Evolutionary conservation across 768 basidiomycete species (phyloP), one percentile per base, ranked within the genome.

Genomic region (Pulveroboletus sp.): DNA sequence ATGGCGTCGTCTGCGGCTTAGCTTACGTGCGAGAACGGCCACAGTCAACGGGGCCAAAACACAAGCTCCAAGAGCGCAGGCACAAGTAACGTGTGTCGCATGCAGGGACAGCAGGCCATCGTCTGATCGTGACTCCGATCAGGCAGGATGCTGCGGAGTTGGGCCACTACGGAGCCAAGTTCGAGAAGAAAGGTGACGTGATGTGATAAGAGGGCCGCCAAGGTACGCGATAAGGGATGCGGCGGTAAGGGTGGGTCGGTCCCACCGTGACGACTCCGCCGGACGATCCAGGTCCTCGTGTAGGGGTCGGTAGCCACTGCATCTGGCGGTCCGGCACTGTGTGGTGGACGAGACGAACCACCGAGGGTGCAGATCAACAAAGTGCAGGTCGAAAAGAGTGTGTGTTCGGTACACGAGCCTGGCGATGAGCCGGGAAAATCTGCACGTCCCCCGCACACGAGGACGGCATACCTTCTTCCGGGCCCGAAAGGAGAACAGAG

Each of bases 21-120:
- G 36, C 7, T 52, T 21, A 4, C 6, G 33, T 37, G 52, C 32
- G 45, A 53, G 18, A 14, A 46, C 40, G 0, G 46, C 52, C 52
- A 46, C 58, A 43, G 46, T 31, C 26, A 33, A 47, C 10, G 51
- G 48, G 6, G 43, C 49, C 11, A 60, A 0, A 5, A 54, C 14
- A 8, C 42, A 52, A 8, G 50, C 52, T 1, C 62, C 56, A 31
- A 56, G 41, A 17, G 51, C 48, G 3, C 56, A 49, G 14, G 56
- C 56, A 8, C 44, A 51, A 3, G 62, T 58, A 17, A 58, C 53
- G 18, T 45, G 62, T 43, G 51, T 44, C 15, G 53, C 6, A 39
- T 56, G 47, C 8, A 50, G 46, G 27, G 27, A 6, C 0, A 30
- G 39, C 3, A 31, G 14, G 9, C 12, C 27, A 35, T 40, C 35